Evolutionary conservation across 176 grass and related monocot genomes (phyloP), one percentile per base, ranked within the genome.

Genomic region (Chloris gayana): DNA sequence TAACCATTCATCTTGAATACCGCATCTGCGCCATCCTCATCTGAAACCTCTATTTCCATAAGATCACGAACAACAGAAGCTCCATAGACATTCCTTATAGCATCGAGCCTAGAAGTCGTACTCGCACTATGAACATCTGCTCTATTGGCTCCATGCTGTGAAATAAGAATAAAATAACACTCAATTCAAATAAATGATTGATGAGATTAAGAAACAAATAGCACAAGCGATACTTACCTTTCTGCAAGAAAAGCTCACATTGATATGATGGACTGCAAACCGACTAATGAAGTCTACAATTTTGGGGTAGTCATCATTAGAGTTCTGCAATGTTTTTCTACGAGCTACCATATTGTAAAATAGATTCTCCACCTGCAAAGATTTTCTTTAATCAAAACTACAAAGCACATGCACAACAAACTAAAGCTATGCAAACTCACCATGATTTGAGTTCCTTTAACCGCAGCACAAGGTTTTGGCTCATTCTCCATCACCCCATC

Each of bases 381-480:
- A 79, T 57, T 35, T 63, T 63, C 22, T 63, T 26, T 63, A 22
- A 67, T 63, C 63, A 31, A 49, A 50, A 18, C 2, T 67, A 11
- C 44, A 38, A 30, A 39, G 12, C 49, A 8, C n/a, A 70, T 79
- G 35, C 51, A 21, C 35, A 62, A 63, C 6, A 45, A 59, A 39
- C 35, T 75, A 70, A 47, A 75, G n/a, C 9, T 19, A 72, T 21
- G 13, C 27, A 41, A 39, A 79, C 89, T 70, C 38, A 93, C 95
- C 95, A 93, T 93, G 81, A 98, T 65, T 81, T 98, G 95, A 85
- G 92, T 98, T 83, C 92, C 92, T 86, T 92, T 98, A 73, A 98
- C 95, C 11, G 92, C 95, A 78, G 95, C 95, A 76, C 92, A 98
- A 60, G 92, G 92, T 85, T 88, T 94, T 49, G 95, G 92, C 65